Base-by-base conservation (phyloP, 768 basidiomycete genomes). In the Russula olivacea region DNA sequence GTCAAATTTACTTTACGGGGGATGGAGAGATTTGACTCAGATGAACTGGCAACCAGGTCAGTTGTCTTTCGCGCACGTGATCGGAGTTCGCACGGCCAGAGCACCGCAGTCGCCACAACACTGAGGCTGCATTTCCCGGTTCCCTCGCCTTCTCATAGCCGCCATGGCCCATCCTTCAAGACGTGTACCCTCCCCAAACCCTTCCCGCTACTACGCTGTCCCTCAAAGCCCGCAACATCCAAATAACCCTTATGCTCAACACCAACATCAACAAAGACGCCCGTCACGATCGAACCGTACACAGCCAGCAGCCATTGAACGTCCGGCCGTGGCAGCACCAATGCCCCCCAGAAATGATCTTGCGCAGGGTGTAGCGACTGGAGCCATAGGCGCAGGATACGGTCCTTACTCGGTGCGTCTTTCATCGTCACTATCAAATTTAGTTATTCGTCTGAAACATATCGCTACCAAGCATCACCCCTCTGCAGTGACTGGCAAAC, bases 371-470 rank as follows among this genome's bases (percentile, higher is more conserved):
- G 89, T 93, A n/a, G 89, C 89, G 0, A 87, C 80, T 34, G 91
- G 91, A 9, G 77, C 78, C 38, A 89, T 93, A 70, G 91, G 91
- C 4, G 81, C 83, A 28, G 85, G 83, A 19, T 93, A 92, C 78
- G 91, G 91, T 12, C 91, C 91, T 28, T 93, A 93, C 76, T 86
- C 89, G n/a, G 91, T 92, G 68, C 58, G 73, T 69, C 47, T 36
- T 28, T 48, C 25, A 17, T 28, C 19, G 25, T 40, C 56, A 30
- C 5, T 28, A 21, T 36, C 10, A 53, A 25, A 9, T 19, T 21
- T 4, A 17, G n/a, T 14, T 19, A 38, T 25, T 23, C 3, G 40
- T 47, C 52, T 60, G 30, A 57, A 36, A 25, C 19, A n/a, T 30
- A 23, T 54, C 59, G 54, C 55, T 70, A 87, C 25, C 30, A 47